Conservation (phyloP, 768 basidiomycete species). For the Amanita rimosa region DNA sequence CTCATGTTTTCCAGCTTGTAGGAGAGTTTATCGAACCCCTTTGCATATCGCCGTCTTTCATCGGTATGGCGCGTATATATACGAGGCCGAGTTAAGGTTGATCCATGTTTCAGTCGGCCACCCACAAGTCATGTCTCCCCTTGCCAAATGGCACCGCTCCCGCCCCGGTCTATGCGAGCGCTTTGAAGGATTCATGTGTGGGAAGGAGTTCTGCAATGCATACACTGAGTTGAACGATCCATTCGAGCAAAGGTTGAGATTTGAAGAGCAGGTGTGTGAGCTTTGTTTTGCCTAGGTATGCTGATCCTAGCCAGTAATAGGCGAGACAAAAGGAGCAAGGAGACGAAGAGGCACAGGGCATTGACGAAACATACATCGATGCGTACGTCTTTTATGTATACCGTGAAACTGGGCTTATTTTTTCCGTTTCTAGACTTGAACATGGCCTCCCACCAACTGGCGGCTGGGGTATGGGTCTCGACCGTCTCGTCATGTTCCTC, state of each 20-base stretch:
- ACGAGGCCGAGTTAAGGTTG: neutral
- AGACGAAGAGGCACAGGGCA: conserved; percentile 95
- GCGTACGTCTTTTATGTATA: conserved; percentile 48
- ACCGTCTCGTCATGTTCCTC: conserved; percentile 97
- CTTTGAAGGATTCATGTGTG: conserved; percentile 97
- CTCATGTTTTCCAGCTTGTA: conserved; percentile 52
- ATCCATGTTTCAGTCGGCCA: conserved; percentile 61
- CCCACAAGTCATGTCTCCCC: conserved; percentile 98
- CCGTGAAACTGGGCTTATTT: conserved; percentile 3
- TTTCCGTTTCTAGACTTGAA: conserved; percentile 53
- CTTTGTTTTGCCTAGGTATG: neutral
- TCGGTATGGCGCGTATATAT: conserved; percentile 36
- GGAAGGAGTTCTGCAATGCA: conserved; percentile 97
- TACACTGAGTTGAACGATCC: conserved; percentile 99
- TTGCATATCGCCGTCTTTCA: conserved; percentile 94
- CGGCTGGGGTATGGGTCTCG: conserved; percentile 95
- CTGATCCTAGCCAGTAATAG: conserved; percentile 19
- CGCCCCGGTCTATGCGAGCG: conserved; percentile 95
- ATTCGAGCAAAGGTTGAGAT: conserved; percentile 89
- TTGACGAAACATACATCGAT: conserved; percentile 93
- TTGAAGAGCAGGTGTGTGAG: conserved; percentile 74
- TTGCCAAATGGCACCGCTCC: conserved; percentile 98
- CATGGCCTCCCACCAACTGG: conserved; percentile 96
- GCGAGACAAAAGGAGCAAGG: conserved; percentile 90
- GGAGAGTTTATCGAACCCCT: conserved; percentile 97